Conservation (phyloP, 2,329 filamentous ascomycete genomes). For the Talaromyces pinophilus region DNA sequence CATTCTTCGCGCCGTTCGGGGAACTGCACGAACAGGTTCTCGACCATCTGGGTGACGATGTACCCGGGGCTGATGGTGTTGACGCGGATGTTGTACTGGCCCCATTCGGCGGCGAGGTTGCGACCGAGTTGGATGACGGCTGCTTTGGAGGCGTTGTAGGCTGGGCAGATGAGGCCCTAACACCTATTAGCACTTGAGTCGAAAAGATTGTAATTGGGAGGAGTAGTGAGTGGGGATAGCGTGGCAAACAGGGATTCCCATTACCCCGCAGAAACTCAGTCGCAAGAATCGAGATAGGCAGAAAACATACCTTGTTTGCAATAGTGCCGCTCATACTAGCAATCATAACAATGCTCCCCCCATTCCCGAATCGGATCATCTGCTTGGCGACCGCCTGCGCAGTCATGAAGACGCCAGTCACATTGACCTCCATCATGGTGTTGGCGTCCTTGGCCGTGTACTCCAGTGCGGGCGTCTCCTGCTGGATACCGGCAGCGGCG, state of each 20-base stretch:
- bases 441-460: constrained; percentile 66
- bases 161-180: constrained; percentile 51
- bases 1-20: constrained; percentile 76
- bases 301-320: constrained; percentile 53
- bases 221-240: not conserved
- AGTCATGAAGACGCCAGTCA: constrained; percentile 65
- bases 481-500: constrained; percentile 70
- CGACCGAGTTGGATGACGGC: constrained; percentile 50
- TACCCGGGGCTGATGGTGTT: constrained; percentile 53
- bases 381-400: constrained; percentile 64
- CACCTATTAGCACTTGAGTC: not conserved
- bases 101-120: constrained; percentile 53
- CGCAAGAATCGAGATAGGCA: not conserved
- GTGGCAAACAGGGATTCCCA: constrained; percentile 5
- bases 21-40: constrained; percentile 59
- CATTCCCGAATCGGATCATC: constrained; percentile 62
- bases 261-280: constrained; percentile 9
- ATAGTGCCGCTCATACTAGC: constrained; percentile 64
- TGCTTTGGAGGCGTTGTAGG: constrained; percentile 53
- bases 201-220: too few species aligned
- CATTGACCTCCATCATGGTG: constrained; percentile 63
- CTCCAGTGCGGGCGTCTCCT: constrained; percentile 79
- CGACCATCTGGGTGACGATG: constrained; percentile 51
- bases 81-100: constrained; percentile 51
- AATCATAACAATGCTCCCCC: constrained; percentile 64